phyloP scores from a whole-genome alignment of 23 red algal genomes.

The Gracilaria domingensis region DNA sequence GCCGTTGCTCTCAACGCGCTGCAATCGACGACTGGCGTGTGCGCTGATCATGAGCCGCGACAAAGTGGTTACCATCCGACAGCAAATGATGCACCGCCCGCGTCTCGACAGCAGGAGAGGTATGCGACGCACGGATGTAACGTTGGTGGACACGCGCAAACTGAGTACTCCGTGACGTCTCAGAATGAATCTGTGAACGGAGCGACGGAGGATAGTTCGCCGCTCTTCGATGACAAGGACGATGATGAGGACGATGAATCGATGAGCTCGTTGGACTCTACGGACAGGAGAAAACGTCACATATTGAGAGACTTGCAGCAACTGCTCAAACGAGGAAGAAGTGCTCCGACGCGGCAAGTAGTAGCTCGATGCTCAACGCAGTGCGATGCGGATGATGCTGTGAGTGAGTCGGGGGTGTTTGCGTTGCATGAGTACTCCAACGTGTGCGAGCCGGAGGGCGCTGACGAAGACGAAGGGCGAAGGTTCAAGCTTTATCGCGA shows the following conservation, averaged over 20 bases:
- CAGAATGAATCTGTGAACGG: neutral
- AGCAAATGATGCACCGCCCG: neutral
- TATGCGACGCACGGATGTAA: neutral
- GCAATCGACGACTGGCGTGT: too few species aligned
- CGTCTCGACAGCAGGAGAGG: neutral
- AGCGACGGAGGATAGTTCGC: neutral
- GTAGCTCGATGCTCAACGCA: too few species aligned
- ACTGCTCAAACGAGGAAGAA: neutral
- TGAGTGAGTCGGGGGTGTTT: constrained; percentile 10
- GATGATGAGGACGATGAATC: neutral
- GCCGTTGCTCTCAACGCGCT: too few species aligned
- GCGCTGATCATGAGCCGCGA: too few species aligned
- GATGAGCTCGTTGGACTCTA: neutral
- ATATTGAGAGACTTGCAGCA: neutral
- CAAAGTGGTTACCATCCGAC: too few species aligned
- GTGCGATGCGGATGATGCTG: neutral
- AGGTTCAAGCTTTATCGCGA: too few species aligned
- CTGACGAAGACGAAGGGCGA: too few species aligned
- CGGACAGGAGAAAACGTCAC: neutral
- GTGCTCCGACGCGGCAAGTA: neutral
- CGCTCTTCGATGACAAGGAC: neutral
- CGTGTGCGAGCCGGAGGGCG: too few species aligned
- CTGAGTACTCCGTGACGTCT: neutral
- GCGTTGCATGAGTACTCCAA: neutral
- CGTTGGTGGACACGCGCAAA: neutral